These are phyloP conservation scores for Mycena kentingensis DNA, from an alignment of 768 basidiomycete genomes.

Conservation along the genomic window DNA sequence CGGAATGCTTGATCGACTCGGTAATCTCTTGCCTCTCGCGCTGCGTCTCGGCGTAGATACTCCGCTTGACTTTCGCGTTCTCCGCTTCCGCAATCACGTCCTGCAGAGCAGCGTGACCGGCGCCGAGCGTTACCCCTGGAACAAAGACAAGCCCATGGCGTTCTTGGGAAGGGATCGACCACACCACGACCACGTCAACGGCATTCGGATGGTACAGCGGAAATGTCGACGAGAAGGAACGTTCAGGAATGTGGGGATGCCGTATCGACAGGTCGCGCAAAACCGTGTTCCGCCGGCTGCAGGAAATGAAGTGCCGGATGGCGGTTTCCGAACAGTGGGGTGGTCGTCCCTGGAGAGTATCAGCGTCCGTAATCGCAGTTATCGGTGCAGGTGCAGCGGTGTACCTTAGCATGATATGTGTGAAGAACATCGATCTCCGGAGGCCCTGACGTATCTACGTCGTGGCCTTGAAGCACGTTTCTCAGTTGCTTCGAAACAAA, in stretches of 20 bases:
- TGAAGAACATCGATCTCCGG: conserved; percentile 58
- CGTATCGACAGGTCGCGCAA: conserved; percentile 37
- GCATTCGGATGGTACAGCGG: conserved; percentile 76
- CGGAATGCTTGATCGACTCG: conserved; percentile 63
- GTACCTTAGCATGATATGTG: conserved; percentile 51
- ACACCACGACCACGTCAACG: conserved; percentile 75
- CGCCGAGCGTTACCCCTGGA: conserved; percentile 64
- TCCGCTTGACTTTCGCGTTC: conserved; percentile 68
- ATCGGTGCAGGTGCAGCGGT: too few relatives aligned
- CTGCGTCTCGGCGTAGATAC: conserved; percentile 90
- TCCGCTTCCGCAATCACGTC: conserved; percentile 62
- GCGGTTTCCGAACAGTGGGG: conserved; percentile 29
- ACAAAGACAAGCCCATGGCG: conserved; percentile 64
- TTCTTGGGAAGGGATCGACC: conserved; percentile 63
- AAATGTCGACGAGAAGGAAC: conserved; percentile 62
- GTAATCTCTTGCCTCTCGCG: conserved; percentile 70
- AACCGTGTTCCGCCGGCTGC: conserved; percentile 47
- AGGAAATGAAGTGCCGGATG: conserved; percentile 51
- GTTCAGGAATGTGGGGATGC: conserved; percentile 59
- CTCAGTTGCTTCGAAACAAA: conserved; percentile 57
- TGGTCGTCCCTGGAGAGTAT: conserved; percentile 1
- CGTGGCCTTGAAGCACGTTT: conserved; percentile 50
- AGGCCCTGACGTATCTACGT: conserved; percentile 42
- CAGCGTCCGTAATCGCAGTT: too few relatives aligned
- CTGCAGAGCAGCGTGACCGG: conserved; percentile 65